Evolutionary conservation across 768 basidiomycete species (phyloP), one percentile per base, ranked within the genome.

Genomic region (Suillus subaureus): DNA sequence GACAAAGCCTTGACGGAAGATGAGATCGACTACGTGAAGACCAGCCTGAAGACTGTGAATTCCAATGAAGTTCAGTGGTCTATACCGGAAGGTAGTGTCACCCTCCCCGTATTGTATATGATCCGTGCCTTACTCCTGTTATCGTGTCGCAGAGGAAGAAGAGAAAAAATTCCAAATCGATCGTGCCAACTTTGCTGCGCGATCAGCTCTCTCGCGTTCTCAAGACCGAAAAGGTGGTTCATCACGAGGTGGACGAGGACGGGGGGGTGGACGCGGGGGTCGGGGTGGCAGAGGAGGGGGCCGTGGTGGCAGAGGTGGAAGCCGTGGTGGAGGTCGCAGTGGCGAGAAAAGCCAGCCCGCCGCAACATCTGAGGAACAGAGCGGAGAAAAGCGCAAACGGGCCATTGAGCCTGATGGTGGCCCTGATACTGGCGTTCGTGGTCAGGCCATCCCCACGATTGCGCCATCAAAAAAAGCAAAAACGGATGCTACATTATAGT

Each of bases 351-450:
- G 67, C 5, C 64, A 67, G 15, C 70, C 78, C 13, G 68, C 73
- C n/a, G 66, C 70, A 3, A 71, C 69, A 11, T 79, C 73, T 5
- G 83, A 79, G 9, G 86, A 85, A 51, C 79, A 80, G 65, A 74
- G 79, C 2, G 91, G 90, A 35, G 90, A 90, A 68, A 94, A 94
- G 80, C 81, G 92, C 66, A 94, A 93, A 74, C 85, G 90, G 43
- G 87, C 83, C 1, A 81, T 91, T 0, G 92, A 93, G 72, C 91
- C 91, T 2, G 92, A 93, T 70, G 91, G 91, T 69, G 92, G 89
- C 0, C 86, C 88, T 3, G 85, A 89, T 69, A 81, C 83, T 35
- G 91, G 91, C 11, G 75, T 87, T 13, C 83, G 91, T 28, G 91
- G 91, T 0, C 82, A 79, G 9, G 81, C 78, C 37, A 88, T 87